Conservation (phyloP, 2,329 filamentous ascomycete genomes). For the Leptographium radiaticola region DNA sequence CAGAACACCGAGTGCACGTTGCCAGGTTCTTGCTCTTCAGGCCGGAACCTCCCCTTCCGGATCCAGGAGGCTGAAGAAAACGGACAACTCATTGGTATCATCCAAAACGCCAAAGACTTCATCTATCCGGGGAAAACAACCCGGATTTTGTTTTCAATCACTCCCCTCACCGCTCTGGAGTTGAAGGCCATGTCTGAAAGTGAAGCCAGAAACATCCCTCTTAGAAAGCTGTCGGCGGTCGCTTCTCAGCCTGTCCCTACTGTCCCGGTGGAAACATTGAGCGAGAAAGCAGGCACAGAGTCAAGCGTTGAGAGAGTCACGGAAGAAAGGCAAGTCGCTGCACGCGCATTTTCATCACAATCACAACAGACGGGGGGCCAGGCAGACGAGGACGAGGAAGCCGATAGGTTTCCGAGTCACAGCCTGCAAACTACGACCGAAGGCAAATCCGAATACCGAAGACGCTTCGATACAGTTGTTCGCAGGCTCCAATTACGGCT, state of each 20-base stretch:
- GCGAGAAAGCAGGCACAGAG: background rate
- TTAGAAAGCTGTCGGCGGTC: conserved; percentile 2
- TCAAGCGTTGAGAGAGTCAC: background rate
- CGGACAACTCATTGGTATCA: background rate
- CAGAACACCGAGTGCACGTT: background rate
- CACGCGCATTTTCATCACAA: background rate
- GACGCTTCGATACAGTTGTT: conserved; percentile 8
- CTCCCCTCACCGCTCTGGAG: background rate
- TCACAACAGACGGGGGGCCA: background rate
- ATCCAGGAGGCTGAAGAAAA: background rate
- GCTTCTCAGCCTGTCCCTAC: background rate
- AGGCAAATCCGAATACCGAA: background rate
- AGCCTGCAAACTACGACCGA: background rate
- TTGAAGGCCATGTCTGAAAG: background rate
- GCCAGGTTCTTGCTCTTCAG: background rate
- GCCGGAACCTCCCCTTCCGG: background rate
- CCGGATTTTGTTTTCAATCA: conserved; percentile 7
- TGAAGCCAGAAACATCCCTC: background rate
- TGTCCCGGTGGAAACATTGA: background rate
- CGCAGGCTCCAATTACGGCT: conserved; percentile 6
- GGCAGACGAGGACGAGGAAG: background rate
- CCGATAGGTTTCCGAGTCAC: background rate
- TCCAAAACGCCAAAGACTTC: conserved; percentile 2
- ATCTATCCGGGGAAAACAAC: background rate
- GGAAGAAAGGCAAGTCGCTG: too few species aligned